Evolutionary conservation across 805 yeast genomes (phyloP), one percentile per base, ranked within the genome.

Genomic region (Teunomyces kruisii): DNA sequence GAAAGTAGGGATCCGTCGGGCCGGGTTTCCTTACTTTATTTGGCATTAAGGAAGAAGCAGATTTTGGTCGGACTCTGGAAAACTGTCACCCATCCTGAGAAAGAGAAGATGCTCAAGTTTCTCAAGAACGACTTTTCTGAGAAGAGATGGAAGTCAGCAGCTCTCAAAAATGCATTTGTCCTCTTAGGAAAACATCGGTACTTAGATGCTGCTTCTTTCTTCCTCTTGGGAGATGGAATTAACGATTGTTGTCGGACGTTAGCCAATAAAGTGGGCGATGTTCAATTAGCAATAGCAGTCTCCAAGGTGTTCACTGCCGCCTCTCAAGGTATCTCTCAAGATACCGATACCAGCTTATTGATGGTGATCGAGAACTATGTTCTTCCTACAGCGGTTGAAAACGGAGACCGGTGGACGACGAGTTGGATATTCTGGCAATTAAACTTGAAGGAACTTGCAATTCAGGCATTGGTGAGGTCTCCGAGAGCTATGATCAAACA

Each of bases 161-260:
- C 98, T 0, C 64, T 82, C 55, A 94, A 94, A 57, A 92, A 92
- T 66, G 98, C 98, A 0, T 92, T 81, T 71, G 98, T 88, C 0
- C 68, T 92, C 35, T 63, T 94, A 51, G 88, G 97, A 49, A 89
- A 89, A 57, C 99, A 91, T 62, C 70, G 98, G 33, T 87, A 77
- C 57, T 68, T 78, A 60, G 95, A 90, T 63, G 96, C 97, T 0
- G 97, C 97, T 0, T 82, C 84, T 16, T 91, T 94, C 61, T 92
- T 92, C 64, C 64, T 92, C 29, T 71, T 92, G 9, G 96, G 87
- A 0, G 90, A 76, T 41, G 72, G 90, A 0, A 65, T 88, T 10
- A 78, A 78, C 44, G 98, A 94, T 66, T 82, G 90, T 47, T 86
- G 86, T 24, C 82, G 78, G 58, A 92, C 90, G 0, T 59, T 92